Conservation (phyloP, 2,329 filamentous ascomycete species). For the Phyllosticta citriasiana region DNA sequence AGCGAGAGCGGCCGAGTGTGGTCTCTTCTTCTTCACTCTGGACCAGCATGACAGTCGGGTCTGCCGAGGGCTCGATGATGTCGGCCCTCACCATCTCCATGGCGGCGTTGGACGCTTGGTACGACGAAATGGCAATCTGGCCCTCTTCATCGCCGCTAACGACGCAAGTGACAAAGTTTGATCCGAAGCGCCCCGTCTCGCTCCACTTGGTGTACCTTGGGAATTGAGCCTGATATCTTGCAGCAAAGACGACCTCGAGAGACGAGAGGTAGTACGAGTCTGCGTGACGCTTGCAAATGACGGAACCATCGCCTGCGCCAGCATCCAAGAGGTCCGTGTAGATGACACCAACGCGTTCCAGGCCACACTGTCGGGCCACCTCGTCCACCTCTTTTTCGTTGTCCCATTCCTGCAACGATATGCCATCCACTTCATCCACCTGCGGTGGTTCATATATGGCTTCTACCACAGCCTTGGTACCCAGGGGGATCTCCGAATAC, state of each 20-base stretch:
- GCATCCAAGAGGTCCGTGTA: conserved; percentile 87
- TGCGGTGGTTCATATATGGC: conserved; percentile 96
- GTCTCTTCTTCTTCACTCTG: conserved; percentile 84
- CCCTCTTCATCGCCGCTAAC: conserved; percentile 87
- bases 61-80: conserved; percentile 88
- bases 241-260: conserved; percentile 80
- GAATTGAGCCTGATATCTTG: conserved; percentile 76
- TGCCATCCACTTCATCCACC: conserved; percentile 75
- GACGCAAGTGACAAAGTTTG: conserved; percentile 93
- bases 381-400: conserved; percentile 74
- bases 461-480: conserved; percentile 90
- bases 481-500: conserved; percentile 85
- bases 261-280: conserved; percentile 94
- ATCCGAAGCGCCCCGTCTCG: conserved; percentile 86
- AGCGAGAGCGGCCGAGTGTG: conserved; percentile 58
- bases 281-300: conserved; percentile 89
- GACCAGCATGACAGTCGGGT: conserved; percentile 88
- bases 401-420: conserved; percentile 75
- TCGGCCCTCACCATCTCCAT: conserved; percentile 96
- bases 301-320: conserved; percentile 70
- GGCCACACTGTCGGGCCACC: conserved; percentile 69
- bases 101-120: conserved; percentile 89
- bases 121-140: conserved; percentile 79
- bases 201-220: conserved; percentile 95
- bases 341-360: conserved; percentile 84